phyloP scores from a whole-genome alignment of 2,329 filamentous ascomycete genomes.

The Paraphaeosphaeria sporulosa region DNA sequence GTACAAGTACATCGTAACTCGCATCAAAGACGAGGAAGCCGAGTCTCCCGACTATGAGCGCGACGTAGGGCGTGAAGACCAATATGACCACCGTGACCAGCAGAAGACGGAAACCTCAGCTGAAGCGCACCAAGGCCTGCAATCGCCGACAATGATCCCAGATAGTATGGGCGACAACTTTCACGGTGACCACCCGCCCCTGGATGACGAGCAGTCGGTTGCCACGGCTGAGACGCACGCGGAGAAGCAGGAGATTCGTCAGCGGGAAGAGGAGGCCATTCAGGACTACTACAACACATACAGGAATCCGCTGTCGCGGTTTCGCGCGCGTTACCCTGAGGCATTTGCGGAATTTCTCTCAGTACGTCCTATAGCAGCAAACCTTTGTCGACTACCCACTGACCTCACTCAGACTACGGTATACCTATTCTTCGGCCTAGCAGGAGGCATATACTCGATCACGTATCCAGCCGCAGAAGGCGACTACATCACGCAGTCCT shows the following conservation, averaged over 20 bases:
- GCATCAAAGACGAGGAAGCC: conserved; percentile 5
- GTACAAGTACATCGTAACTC: conserved; percentile 2
- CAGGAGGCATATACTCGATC: conserved; percentile 57
- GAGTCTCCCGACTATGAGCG: neutral
- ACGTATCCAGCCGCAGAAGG: conserved; percentile 54
- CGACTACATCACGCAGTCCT: conserved; percentile 39
- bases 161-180: conserved; percentile 39
- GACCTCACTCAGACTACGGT: conserved; percentile 29
- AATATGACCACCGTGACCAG: neutral
- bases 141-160: neutral
- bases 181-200: conserved; percentile 54
- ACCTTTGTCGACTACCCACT: conserved; percentile 27
- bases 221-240: conserved; percentile 39
- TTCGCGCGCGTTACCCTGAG: conserved; percentile 61
- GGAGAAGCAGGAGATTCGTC: conserved; percentile 46
- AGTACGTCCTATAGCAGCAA: conserved; percentile 37
- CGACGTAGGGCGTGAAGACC: conserved; percentile 1
- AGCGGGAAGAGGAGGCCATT: conserved; percentile 55
- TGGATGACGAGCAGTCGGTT: conserved; percentile 33
- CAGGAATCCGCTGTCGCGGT: conserved; percentile 60
- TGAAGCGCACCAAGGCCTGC: conserved; percentile 1
- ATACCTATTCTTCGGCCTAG: conserved; percentile 56
- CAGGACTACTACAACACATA: conserved; percentile 58
- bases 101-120: neutral
- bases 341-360: conserved; percentile 62